Evolutionary conservation across 225 moss, liverwort and hornwort genomes (phyloP).

Genomic region (Thuidium tamariscinum): DNA sequence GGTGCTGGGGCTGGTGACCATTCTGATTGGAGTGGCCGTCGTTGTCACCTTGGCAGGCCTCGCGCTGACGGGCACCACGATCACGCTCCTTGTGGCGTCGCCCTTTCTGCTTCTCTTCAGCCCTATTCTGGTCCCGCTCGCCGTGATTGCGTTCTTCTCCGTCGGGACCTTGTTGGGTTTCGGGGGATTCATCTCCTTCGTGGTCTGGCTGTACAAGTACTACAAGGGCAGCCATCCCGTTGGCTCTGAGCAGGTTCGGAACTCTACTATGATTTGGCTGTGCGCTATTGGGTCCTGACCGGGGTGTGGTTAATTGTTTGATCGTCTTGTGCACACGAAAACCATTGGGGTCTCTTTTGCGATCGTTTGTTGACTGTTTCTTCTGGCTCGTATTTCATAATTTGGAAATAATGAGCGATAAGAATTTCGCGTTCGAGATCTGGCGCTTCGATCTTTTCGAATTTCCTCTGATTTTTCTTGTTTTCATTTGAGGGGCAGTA

Average conservation of each 20-base stretch:
- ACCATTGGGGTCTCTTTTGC: not conserved
- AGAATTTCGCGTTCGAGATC: not conserved
- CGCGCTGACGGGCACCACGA: constrained; percentile 36
- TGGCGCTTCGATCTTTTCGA: not conserved
- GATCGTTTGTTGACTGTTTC: not conserved
- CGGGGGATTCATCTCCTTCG: constrained; percentile 33
- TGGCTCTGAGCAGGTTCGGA: constrained; percentile 48
- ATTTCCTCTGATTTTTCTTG: too few relatives aligned
- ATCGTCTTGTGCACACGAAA: not conserved
- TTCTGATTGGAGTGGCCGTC: constrained; percentile 19
- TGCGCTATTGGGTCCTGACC: not conserved
- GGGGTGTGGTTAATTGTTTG: not conserved
- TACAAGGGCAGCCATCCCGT: constrained; percentile 61
- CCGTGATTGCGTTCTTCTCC: constrained; percentile 24
- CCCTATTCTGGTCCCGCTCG: constrained; percentile 59
- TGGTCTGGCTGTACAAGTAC: constrained; percentile 58
- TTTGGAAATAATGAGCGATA: not conserved
- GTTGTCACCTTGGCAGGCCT: constrained; percentile 36
- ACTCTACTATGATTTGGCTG: not conserved
- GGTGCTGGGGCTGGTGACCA: constrained; percentile 43
- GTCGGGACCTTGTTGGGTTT: constrained; percentile 21
- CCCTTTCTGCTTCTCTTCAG: constrained; percentile 64
- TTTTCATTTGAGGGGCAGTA: too few relatives aligned
- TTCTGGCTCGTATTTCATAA: not conserved
- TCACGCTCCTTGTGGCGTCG: constrained; percentile 23